Evolutionary conservation across 2,329 filamentous ascomycete species (phyloP).

Genomic region (Zasmidium cellare): DNA sequence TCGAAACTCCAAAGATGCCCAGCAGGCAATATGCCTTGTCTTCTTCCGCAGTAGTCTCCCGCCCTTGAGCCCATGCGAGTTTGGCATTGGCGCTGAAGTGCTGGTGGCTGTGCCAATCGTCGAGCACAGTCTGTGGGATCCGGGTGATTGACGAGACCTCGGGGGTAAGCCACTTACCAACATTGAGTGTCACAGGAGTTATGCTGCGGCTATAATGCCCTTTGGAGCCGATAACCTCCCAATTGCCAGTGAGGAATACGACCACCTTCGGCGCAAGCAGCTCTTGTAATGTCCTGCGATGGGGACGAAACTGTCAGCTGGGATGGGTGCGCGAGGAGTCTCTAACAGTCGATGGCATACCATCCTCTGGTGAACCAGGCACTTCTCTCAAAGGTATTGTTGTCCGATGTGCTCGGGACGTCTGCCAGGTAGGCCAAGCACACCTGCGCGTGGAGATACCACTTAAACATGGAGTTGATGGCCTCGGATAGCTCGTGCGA

Average conservation of each 20-base stretch:
- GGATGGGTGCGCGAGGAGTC: too few relatives aligned
- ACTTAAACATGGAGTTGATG: slow-evolving; percentile 26
- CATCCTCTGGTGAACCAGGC: slow-evolving; percentile 1
- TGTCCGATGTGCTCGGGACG: background rate
- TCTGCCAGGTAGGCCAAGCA: slow-evolving; percentile 24
- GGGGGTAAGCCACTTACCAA: background rate
- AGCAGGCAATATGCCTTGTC: slow-evolving; percentile 2
- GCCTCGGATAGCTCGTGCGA: slow-evolving; percentile 21
- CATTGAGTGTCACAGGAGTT: background rate
- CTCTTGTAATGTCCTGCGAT: slow-evolving; percentile 1
- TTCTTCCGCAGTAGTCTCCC: background rate
- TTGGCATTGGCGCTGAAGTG: background rate
- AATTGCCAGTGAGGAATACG: slow-evolving; percentile 2
- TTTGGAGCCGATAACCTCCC: slow-evolving; percentile 13
- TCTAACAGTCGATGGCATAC: background rate
- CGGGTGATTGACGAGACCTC: background rate
- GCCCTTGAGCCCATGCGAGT: background rate
- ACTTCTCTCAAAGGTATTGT: background rate
- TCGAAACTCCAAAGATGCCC: background rate
- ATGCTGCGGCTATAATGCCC: background rate
- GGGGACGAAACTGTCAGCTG: too few relatives aligned
- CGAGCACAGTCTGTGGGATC: background rate
- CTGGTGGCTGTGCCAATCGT: background rate
- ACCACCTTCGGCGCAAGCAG: background rate
- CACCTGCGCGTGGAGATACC: slow-evolving; percentile 17